Evolutionary conservation across 163 green algal genomes (phyloP), one percentile per base, ranked within the genome.

Genomic region (Scenedesmus sp.): DNA sequence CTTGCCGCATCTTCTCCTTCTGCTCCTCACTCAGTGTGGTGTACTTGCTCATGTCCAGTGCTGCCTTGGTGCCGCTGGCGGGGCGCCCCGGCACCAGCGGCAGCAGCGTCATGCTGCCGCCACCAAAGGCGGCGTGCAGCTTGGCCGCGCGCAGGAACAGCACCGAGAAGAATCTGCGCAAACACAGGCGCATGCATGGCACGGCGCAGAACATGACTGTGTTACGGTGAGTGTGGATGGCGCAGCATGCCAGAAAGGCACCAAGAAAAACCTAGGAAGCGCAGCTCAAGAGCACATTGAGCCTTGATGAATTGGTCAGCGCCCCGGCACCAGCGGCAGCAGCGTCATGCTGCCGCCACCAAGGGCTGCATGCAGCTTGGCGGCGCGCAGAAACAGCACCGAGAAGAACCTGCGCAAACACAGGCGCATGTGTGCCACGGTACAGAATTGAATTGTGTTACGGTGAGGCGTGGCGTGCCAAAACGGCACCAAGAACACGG

Each of bases 111-210:
- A 99, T 95, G 70, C 90, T 96, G 89, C 97, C 97, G 70, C 96
- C 97, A 4, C 94, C 95, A 70, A 95, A 92, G 67, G 88, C 87
- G 13, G 94, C 91, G 90, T 95, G 94, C 93, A 98, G 95, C 94
- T 97, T 98, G 82, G 97, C 97, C 2, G 95, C 92, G 0, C 97
- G 93, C 95, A 99, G 96, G 84, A 99, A 95, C 52, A 99, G 95
- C 26, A 94, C 96, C 26, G 96, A 97, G 92, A 99, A 97, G 94
- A 99, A 99, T 59, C 96, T 97, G 95, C 52, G 67, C 67, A 8
- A 46, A 18, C 26, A 23, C 64, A 73, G 20, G 12, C 18, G 3
- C 64, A 73, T 73, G 59, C 59, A 64, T 10, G 59, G 59, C 59
- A 64, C 59, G 10, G 8, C 59, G 59, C 59, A 9, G 10, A 64